phyloP scores from a whole-genome alignment of 768 basidiomycete genomes.

The Mycena sanguinolenta region DNA sequence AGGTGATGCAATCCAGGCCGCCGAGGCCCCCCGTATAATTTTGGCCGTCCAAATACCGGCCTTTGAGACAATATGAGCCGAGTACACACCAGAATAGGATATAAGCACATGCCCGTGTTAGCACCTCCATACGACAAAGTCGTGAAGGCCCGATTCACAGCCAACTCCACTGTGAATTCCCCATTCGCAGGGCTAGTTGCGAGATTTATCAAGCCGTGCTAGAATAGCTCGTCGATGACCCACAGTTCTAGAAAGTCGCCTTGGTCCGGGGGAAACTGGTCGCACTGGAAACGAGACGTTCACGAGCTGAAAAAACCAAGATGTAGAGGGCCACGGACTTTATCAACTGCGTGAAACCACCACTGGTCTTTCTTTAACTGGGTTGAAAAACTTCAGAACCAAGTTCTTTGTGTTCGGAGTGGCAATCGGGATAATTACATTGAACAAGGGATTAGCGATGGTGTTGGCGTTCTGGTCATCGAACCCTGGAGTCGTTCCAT shows the following conservation, averaged over 20 bases:
- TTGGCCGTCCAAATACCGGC: constrained; percentile 49
- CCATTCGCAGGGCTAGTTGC: constrained; percentile 51
- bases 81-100: not conserved
- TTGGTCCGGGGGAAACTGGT: constrained; percentile 58
- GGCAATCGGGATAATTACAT: constrained; percentile 40
- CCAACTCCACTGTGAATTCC: constrained; percentile 57
- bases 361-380: constrained; percentile 52
- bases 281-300: constrained; percentile 48
- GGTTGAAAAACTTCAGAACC: not conserved
- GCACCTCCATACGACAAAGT: constrained; percentile 51
- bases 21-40: constrained; percentile 48
- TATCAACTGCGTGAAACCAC: constrained; percentile 58
- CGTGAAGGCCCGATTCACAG: constrained; percentile 59
- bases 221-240: not conserved
- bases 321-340: constrained; percentile 41
- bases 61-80: not conserved
- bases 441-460: constrained; percentile 51
- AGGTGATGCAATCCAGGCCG: constrained; percentile 47
- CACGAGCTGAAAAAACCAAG: not conserved
- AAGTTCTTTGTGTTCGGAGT: not conserved
- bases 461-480: constrained; percentile 49
- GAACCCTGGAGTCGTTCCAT: constrained; percentile 48
- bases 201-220: not conserved
- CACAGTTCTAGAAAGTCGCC: constrained; percentile 58
- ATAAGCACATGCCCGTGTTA: constrained; percentile 31